These are phyloP conservation scores for Blastomyces emzantsi DNA, from an alignment of 2,329 filamentous ascomycete species.

Conservation along the genomic window DNA sequence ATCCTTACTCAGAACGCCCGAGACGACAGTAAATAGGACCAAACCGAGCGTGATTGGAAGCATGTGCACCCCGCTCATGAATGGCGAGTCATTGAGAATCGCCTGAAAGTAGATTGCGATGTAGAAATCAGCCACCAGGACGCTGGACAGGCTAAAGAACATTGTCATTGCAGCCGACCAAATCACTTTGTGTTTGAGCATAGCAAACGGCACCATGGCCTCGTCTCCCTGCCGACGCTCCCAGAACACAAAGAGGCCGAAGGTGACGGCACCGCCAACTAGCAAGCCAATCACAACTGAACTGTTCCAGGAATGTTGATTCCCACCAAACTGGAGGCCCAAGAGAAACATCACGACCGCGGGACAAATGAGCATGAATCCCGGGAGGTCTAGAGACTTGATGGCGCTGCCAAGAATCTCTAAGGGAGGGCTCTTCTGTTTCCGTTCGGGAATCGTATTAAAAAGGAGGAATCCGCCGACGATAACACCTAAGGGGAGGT, in stretches of 20 bases:
- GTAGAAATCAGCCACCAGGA: conserved; percentile 26
- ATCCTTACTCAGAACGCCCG: conserved; percentile 15
- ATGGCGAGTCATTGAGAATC: conserved; percentile 27
- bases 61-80: conserved; percentile 33
- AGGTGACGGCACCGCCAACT: conserved; percentile 22
- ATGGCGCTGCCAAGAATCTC: conserved; percentile 22
- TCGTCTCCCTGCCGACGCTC: conserved; percentile 28
- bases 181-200: conserved; percentile 27
- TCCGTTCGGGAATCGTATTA: conserved; percentile 23
- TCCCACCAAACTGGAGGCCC: conserved; percentile 32
- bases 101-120: conserved; percentile 37
- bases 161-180: conserved; percentile 21
- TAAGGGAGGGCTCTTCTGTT: conserved; percentile 16
- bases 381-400: conserved; percentile 29
- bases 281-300: conserved; percentile 30
- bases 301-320: conserved; percentile 27
- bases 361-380: conserved; percentile 29
- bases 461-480: conserved; percentile 22
- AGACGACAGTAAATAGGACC: conserved; percentile 16
- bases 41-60: conserved; percentile 28
- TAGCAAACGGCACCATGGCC: conserved; percentile 32
- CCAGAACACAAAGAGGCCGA: conserved; percentile 29
- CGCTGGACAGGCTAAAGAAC: conserved; percentile 22
- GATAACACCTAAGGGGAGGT: conserved; percentile 28
- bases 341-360: conserved; percentile 30